A percentile compares a stretch with the other conserved stretches of the same genome.
Conservation (phyloP, 208 protist genomes). For the Naegleria lovaniensis region DNA sequence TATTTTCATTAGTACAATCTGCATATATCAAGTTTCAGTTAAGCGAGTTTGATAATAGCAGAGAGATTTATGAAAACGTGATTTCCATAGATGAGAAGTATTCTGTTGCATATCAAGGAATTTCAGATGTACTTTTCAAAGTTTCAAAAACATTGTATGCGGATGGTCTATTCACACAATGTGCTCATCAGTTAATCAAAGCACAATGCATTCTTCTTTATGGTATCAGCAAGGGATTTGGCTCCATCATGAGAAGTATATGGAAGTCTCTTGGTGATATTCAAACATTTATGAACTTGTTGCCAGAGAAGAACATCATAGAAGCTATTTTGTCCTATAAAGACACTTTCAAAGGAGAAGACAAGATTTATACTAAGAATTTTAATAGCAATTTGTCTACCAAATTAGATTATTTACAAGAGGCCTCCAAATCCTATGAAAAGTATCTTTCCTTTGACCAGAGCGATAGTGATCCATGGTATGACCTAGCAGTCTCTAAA, state of each 20-base stretch:
- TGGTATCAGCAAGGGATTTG: background rate
- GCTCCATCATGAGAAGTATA: background rate
- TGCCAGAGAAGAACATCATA: background rate
- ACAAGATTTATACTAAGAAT: background rate
- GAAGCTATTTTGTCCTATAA: background rate
- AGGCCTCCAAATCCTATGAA: background rate
- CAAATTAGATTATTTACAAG: background rate
- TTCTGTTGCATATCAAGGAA: conserved; percentile 4
- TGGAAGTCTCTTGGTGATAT: conserved; percentile 15
- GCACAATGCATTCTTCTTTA: background rate
- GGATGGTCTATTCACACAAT: background rate
- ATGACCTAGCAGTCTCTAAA: background rate
- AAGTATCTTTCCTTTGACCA: background rate
- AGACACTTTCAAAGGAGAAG: background rate
- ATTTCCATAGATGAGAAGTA: background rate
- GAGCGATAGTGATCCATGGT: conserved; percentile 1
- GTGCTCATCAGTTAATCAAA: background rate
- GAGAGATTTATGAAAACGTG: background rate
- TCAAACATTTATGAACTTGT: background rate
- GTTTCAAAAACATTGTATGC: background rate
- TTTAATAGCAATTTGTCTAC: background rate
- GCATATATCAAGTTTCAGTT: background rate
- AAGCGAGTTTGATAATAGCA: background rate
- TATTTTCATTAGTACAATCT: background rate
- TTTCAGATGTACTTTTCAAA: background rate